Evolutionary conservation across 257 asterid genomes (phyloP).

Genomic region (Ophiorrhiza pumila): DNA sequence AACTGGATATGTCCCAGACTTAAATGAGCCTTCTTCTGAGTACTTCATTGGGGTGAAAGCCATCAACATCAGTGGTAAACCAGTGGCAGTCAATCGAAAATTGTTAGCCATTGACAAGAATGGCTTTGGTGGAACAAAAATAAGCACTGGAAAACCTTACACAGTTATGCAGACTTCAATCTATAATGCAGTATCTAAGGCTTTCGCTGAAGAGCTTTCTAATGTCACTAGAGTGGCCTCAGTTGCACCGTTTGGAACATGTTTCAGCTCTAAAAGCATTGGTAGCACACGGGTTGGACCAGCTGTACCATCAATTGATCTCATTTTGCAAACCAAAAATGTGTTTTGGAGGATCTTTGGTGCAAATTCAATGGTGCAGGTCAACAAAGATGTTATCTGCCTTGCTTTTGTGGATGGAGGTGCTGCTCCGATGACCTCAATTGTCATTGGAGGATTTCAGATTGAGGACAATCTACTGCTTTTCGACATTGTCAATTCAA

Average conservation of each 20-base stretch:
- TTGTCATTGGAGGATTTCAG: slow-evolving; percentile 35
- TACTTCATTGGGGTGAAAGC: slow-evolving; percentile 25
- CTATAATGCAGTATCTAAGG: slow-evolving; percentile 14
- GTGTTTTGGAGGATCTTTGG: slow-evolving; percentile 43
- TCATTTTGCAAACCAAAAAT: slow-evolving; percentile 17
- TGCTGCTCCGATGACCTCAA: slow-evolving; percentile 37
- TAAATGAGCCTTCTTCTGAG: slow-evolving; percentile 18
- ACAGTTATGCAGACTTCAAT: slow-evolving; percentile 21
- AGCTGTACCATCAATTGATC: slow-evolving; percentile 26
- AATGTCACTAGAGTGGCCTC: slow-evolving; percentile 14
- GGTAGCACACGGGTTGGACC: slow-evolving; percentile 13
- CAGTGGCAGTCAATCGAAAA: slow-evolving; percentile 8
- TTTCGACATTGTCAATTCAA: slow-evolving; percentile 29
- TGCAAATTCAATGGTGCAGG: slow-evolving; percentile 46
- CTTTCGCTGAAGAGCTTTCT: slow-evolving; percentile 8
- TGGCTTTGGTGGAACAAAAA: slow-evolving; percentile 23
- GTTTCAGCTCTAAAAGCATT: slow-evolving; percentile 17
- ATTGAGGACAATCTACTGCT: slow-evolving; percentile 32
- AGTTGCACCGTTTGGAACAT: slow-evolving; percentile 15
- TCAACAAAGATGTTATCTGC: slow-evolving; percentile 42
- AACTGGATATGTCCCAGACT: slow-evolving; percentile 3
- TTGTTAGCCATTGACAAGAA: slow-evolving; percentile 9
- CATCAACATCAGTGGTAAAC: slow-evolving; percentile 15
- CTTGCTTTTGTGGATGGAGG: slow-evolving; percentile 60
- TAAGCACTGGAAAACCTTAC: slow-evolving; percentile 21